Evolutionary conservation across 768 basidiomycete species (phyloP), one percentile per base, ranked within the genome.

Genomic region (Leccinum rimulosum): DNA sequence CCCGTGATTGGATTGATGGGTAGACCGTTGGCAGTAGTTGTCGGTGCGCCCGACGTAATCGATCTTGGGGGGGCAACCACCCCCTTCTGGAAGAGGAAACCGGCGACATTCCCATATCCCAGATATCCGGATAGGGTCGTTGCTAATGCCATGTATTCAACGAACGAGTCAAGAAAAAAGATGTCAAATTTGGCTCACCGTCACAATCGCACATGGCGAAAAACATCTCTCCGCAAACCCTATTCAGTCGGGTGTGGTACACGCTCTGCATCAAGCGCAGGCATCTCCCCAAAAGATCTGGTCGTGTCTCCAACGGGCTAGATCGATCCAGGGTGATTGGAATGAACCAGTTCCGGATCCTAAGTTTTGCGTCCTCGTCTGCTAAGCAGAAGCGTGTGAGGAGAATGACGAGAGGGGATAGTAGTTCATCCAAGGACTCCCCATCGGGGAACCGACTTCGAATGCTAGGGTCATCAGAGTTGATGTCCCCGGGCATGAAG

Each of bases 81-180:
- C 15, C 94, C 95, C 68, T 94, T 95, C 70, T 90, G 86, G 77
- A 93, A 95, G 27, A 99, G 80, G 80, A 93, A 91, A 1, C 97
- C 97, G 0, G 95, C 93, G 45, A 95, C 93, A 70, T 95, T 95
- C 45, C 96, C 96, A 66, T 99, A 99, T 7, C 96, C 96, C 54
- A 97, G 82, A 48, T 89, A 83, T 4, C 85, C 81, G n/a, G 85
- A 83, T 15, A 98, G 77, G 0, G 79, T 82, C 6, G 82, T 77
- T n/a, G 90, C 93, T 87, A 68, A 51, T 22, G 19, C 25, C 27
- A 12, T 43, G n/a, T 4, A 43, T 11, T 61, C 50, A 60, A 45
- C 6, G n/a, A 22, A 45, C 43, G 43, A 45, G 51, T 31, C 48
- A 14, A 30, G 54, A 36, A 19, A 6, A 57, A 7, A 51, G 10